Conservation (phyloP, 192 early-diverging fungal species). For the Backusella psychrophila region DNA sequence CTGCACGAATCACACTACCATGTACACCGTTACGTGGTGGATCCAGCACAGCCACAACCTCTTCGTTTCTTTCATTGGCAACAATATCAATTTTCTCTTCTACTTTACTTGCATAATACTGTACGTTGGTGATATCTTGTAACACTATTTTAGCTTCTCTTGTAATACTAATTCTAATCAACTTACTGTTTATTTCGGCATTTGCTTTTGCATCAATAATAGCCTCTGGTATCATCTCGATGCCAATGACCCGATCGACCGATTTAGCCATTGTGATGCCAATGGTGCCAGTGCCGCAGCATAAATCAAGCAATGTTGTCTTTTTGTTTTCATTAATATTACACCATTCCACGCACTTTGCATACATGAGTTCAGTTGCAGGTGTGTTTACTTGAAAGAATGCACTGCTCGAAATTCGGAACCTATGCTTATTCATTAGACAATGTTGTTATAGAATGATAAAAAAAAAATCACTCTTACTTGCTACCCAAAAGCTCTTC, state of each 20-base stretch:
- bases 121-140: constrained; percentile 47
- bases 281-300: constrained; percentile 85
- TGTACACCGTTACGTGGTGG: constrained; percentile 69
- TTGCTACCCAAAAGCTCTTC: constrained; percentile 63
- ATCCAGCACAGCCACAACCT: constrained; percentile 73
- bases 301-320: constrained; percentile 66
- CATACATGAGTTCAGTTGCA: constrained; percentile 66
- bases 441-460: neutral
- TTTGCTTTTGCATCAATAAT: constrained; percentile 69
- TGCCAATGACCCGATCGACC: constrained; percentile 66
- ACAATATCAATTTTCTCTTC: constrained; percentile 52
- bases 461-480: neutral
- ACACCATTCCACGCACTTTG: constrained; percentile 36
- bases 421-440: constrained; percentile 14
- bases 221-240: constrained; percentile 64
- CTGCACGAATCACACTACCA: constrained; percentile 54
- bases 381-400: constrained; percentile 82
- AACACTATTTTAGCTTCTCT: too few species aligned
- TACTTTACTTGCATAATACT: constrained; percentile 57
- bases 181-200: constrained; percentile 41
- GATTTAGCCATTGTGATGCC: constrained; percentile 66
- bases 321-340: constrained; percentile 20
- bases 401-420: constrained; percentile 67
- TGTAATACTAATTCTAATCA: too few species aligned
- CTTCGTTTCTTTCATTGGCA: constrained; percentile 33